phyloP scores from a whole-genome alignment of 306 rosid genomes.

The Cucurbita ficifolia region DNA sequence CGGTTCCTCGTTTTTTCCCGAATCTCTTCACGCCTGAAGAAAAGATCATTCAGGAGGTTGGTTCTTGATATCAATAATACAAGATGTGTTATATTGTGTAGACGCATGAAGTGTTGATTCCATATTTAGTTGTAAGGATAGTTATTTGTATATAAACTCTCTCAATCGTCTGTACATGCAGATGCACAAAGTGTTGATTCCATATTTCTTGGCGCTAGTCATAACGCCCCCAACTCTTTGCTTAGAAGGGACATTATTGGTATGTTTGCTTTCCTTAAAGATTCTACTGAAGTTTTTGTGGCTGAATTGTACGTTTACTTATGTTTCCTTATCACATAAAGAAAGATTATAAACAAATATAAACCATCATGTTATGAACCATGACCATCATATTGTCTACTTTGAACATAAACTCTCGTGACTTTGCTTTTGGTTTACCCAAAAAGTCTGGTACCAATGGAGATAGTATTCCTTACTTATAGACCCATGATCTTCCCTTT shows the following conservation, averaged over 20 bases:
- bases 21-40: constrained; percentile 58
- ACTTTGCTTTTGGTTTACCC: too few relatives aligned
- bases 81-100: neutral
- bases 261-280: constrained; percentile 17
- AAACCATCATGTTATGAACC: neutral
- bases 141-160: neutral
- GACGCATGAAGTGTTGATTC: neutral
- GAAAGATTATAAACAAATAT: neutral
- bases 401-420: too few relatives aligned
- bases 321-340: neutral
- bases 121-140: neutral
- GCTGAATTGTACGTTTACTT: neutral
- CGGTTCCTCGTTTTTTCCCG: constrained; percentile 69
- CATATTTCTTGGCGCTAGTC: constrained; percentile 55
- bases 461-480: too few relatives aligned
- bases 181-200: constrained; percentile 81
- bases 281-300: neutral
- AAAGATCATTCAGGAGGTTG: constrained; percentile 59
- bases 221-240: constrained; percentile 69
- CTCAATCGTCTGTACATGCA: constrained; percentile 18
- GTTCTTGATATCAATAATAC: constrained; percentile 11
- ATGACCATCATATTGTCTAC: too few relatives aligned
- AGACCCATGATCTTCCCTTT: too few relatives aligned
- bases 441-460: too few relatives aligned
- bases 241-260: constrained; percentile 93